Conservation (phyloP, 208 protist genomes). For the Leishmania tarentolae region DNA sequence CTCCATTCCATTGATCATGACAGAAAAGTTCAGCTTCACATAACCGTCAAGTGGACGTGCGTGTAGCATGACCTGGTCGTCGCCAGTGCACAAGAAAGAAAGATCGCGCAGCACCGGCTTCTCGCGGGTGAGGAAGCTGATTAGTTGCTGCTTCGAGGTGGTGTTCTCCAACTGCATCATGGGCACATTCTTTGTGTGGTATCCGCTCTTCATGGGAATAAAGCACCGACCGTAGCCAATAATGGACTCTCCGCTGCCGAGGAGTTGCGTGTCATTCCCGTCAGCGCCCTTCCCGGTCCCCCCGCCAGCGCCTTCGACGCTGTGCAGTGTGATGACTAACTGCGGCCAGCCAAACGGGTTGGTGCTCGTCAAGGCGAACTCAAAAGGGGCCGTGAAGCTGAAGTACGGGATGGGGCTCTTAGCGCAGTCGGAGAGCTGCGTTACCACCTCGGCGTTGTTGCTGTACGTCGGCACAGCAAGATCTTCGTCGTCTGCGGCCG, state of each 20-base stretch:
- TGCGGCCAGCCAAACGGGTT: constrained; percentile 88
- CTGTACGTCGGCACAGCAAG: constrained; percentile 57
- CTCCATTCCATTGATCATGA: constrained; percentile 75
- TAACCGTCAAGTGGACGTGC: constrained; percentile 62
- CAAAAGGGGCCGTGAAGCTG: constrained; percentile 76
- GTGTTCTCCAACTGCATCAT: constrained; percentile 79
- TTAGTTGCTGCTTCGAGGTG: constrained; percentile 67
- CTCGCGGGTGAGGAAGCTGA: constrained; percentile 57
- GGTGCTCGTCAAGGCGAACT: constrained; percentile 79
- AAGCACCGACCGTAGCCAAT: constrained; percentile 84
- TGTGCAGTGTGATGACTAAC: constrained; percentile 79
- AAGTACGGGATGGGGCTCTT: constrained; percentile 68
- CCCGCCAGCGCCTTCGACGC: constrained; percentile 41
- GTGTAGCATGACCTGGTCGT: constrained; percentile 77
- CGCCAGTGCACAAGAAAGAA: constrained; percentile 75
- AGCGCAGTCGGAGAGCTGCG: constrained; percentile 70
- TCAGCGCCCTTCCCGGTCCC: constrained; percentile 30
- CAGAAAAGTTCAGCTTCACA: constrained; percentile 67
- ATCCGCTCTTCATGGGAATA: constrained; percentile 72
- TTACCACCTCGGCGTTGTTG: constrained; percentile 81
- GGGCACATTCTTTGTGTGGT: constrained; percentile 50
- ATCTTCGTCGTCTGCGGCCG: constrained; percentile 19
- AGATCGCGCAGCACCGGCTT: constrained; percentile 75
- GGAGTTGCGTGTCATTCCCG: constrained; percentile 40
- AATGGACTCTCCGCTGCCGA: constrained; percentile 54